phyloP scores from a whole-genome alignment of 2,329 filamentous ascomycete genomes.

The Diplodia seriata region DNA sequence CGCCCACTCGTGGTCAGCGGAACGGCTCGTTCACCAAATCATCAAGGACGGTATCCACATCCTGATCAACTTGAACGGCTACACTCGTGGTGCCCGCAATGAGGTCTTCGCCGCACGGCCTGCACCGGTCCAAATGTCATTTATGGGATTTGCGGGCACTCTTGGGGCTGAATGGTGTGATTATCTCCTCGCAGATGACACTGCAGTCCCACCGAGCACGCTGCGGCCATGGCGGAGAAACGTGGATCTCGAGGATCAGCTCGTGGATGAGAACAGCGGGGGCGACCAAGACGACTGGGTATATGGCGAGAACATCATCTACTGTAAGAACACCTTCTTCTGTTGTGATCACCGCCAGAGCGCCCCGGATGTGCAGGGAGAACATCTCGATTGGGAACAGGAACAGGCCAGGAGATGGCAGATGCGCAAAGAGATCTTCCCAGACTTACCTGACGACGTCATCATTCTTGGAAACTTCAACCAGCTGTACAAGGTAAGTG shows the following conservation, averaged over 20 bases:
- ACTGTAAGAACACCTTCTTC: slow-evolving; percentile 94
- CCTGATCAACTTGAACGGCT: slow-evolving; percentile 96
- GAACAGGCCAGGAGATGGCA: slow-evolving; percentile 84
- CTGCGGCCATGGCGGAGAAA: slow-evolving; percentile 81
- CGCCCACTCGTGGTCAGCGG: slow-evolving; percentile 83
- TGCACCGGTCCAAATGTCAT: slow-evolving; percentile 97
- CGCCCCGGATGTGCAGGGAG: slow-evolving; percentile 73
- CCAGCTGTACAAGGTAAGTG: slow-evolving; percentile 90
- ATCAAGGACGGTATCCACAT: slow-evolving; percentile 89
- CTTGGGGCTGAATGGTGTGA: slow-evolving; percentile 98
- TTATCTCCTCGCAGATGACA: slow-evolving; percentile 89
- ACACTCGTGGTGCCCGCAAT: slow-evolving; percentile 94
- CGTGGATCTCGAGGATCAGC: slow-evolving; percentile 71
- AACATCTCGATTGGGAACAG: slow-evolving; percentile 76
- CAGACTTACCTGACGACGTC: slow-evolving; percentile 77
- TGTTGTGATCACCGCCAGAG: slow-evolving; percentile 97
- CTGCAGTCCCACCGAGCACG: slow-evolving; percentile 81
- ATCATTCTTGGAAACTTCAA: slow-evolving; percentile 98
- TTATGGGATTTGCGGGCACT: slow-evolving; percentile 98
- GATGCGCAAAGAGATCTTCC: slow-evolving; percentile 94
- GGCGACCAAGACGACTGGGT: slow-evolving; percentile 81
- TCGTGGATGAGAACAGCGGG: slow-evolving; percentile 69
- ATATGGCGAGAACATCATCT: slow-evolving; percentile 96
- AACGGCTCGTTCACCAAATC: slow-evolving; percentile 85
- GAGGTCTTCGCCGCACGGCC: slow-evolving; percentile 96